Evolutionary conservation across 768 basidiomycete genomes (phyloP), one percentile per base, ranked within the genome.

Genomic region (Suillus occidentalis): DNA sequence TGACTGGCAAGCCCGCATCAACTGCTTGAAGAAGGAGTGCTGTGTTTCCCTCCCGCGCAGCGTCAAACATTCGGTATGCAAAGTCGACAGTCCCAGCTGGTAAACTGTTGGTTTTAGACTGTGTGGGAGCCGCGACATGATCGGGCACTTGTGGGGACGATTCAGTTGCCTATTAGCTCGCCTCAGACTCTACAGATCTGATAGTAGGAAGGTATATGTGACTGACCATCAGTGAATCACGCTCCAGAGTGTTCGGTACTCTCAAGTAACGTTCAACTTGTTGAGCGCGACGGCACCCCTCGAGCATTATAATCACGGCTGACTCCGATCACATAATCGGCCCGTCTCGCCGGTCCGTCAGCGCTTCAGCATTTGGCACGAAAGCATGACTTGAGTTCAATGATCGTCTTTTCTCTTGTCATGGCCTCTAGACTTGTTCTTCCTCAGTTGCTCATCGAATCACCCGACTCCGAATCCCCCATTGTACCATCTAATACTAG

Each of bases 51-150:
- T 77, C 73, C 9, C 91, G 85, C 8, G 89, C 91, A 8, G 89
- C 89, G 57, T 91, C 85, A 76, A 92, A 92, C 80, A 92, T 89
- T 56, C 86, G 84, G 62, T 86, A 82, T 0, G 90, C 91, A 68
- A 85, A 84, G 6, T 74, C 76, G 67, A 84, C 31, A 25, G 82
- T 79, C 20, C 76, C 79, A 16, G 73, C 58, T 2, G 82, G 78
- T 10, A 82, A 71, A 13, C 61, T 67, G 56, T 47, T 43, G 40
- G 45, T 18, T 50, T 60, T 50, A 47, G 60, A n/a, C 20, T 34
- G 53, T 39, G 59, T 42, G 34, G 43, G 62, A 16, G 53, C 6
- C 42, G 18, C 18, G 5, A 20, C 58, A 20, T 42, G 39, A 37
- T 39, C 22, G 14, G 42, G 60, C 49, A 31, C 18, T 61, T 20